Conservation (phyloP, 495 filamentous ascomycete species). For the Bathelium albidoporum region DNA sequence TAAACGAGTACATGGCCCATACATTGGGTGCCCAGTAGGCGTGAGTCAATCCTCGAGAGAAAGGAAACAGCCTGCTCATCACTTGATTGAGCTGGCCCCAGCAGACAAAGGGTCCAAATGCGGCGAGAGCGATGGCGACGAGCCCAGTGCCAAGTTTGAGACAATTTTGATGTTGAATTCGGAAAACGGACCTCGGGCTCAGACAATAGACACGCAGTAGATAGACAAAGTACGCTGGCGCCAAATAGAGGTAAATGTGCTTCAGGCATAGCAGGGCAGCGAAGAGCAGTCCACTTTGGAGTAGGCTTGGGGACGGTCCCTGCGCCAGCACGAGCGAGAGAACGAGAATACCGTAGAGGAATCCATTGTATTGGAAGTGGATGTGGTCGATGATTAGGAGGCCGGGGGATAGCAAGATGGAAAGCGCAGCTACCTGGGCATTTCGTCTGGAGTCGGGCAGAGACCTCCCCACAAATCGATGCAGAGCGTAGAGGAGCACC, state of each 20-base stretch:
- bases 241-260: constrained; percentile 96
- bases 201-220: constrained; percentile 82
- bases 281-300: constrained; percentile 71
- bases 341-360: constrained; percentile 82
- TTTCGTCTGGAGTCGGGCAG: constrained; percentile 55
- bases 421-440: constrained; percentile 79
- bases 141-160: constrained; percentile 73
- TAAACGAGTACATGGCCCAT: constrained; percentile 94
- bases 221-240: constrained; percentile 92
- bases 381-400: constrained; percentile 97
- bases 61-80: constrained; percentile 77
- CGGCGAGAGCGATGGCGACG: constrained; percentile 59
- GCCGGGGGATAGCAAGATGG: constrained; percentile 82
- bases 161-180: constrained; percentile 64
- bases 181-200: constrained; percentile 63
- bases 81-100: constrained; percentile 85
- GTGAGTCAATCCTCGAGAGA: constrained; percentile 86
- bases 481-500: constrained; percentile 72
- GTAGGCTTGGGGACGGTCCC: constrained; percentile 56
- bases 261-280: constrained; percentile 83
- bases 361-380: constrained; percentile 98
- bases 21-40: constrained; percentile 98
- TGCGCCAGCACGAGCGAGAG: constrained; percentile 75
- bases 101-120: constrained; percentile 81
- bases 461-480: constrained; percentile 57